Conservation (phyloP, 306 rosid species). For the Cyamopsis tetragonoloba region DNA sequence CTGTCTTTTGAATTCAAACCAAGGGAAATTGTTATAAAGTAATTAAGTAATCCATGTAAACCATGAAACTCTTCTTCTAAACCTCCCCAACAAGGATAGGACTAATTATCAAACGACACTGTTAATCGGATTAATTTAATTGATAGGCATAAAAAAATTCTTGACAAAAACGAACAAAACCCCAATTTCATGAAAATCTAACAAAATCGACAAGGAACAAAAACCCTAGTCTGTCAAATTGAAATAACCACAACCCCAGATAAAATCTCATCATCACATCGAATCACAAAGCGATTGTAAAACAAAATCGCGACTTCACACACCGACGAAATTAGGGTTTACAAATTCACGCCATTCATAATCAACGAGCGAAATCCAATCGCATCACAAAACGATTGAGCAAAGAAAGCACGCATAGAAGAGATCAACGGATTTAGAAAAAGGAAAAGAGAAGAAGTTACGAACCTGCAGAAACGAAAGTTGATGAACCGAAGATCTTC, state of each 20-base stretch:
- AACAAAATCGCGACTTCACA: neutral
- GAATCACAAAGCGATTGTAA: neutral
- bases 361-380: neutral
- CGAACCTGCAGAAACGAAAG: slow-evolving; percentile 27
- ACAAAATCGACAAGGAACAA: neutral
- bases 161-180: neutral
- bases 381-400: neutral
- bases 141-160: neutral
- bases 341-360: neutral
- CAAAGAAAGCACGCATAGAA: neutral
- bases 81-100: neutral
- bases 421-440: neutral
- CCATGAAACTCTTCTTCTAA: neutral
- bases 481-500: slow-evolving; percentile 23
- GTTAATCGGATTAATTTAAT: neutral
- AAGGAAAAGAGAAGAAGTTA: neutral
- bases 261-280: neutral
- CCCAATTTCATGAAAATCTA: neutral
- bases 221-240: neutral
- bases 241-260: neutral
- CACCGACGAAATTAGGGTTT: neutral
- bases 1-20: neutral
- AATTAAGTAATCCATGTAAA: neutral
- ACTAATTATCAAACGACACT: neutral
- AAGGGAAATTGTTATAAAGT: neutral